Conservation (phyloP, 2,329 filamentous ascomycete species). For the Chaetomium sp. region DNA sequence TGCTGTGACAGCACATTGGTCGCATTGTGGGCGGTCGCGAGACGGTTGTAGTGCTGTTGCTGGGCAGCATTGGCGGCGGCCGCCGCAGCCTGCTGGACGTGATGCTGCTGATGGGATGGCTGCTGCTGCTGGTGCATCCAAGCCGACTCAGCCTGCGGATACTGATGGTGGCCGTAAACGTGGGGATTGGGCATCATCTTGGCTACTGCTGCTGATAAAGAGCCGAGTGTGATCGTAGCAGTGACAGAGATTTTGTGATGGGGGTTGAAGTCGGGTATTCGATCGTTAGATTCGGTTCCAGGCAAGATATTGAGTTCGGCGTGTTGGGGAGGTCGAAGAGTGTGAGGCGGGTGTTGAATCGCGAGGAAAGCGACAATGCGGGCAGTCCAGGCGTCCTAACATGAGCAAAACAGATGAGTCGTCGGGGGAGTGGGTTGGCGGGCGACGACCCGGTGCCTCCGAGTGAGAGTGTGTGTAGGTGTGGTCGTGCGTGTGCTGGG, state of each 20-base stretch:
- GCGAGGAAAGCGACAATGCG: too few relatives aligned
- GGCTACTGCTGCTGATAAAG: slow-evolving; percentile 9
- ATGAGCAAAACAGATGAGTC: too few relatives aligned
- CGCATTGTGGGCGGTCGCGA: slow-evolving; percentile 59
- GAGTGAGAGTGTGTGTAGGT: too few relatives aligned
- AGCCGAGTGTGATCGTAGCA: too few relatives aligned
- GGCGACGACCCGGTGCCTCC: too few relatives aligned
- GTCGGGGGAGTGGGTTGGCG: too few relatives aligned
- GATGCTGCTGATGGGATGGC: slow-evolving; percentile 52
- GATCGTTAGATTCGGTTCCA: too few relatives aligned
- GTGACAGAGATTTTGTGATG: neutral
- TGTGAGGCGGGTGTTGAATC: too few relatives aligned
- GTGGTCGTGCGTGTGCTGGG: neutral
- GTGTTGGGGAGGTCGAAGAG: neutral
- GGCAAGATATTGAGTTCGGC: too few relatives aligned
- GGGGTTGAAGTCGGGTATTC: neutral
- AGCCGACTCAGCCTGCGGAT: slow-evolving; percentile 54
- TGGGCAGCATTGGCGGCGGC: slow-evolving; percentile 48
- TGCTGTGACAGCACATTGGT: slow-evolving; percentile 34
- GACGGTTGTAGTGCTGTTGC: slow-evolving; percentile 64
- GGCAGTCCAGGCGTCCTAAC: neutral
- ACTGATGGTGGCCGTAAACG: slow-evolving; percentile 63
- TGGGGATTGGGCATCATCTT: slow-evolving; percentile 59
- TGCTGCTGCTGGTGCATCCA: slow-evolving; percentile 66
- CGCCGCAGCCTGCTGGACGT: slow-evolving; percentile 37